Evolutionary conservation across 371 early-diverging fungal species (phyloP).

Genomic region (Mortierella sp.): DNA sequence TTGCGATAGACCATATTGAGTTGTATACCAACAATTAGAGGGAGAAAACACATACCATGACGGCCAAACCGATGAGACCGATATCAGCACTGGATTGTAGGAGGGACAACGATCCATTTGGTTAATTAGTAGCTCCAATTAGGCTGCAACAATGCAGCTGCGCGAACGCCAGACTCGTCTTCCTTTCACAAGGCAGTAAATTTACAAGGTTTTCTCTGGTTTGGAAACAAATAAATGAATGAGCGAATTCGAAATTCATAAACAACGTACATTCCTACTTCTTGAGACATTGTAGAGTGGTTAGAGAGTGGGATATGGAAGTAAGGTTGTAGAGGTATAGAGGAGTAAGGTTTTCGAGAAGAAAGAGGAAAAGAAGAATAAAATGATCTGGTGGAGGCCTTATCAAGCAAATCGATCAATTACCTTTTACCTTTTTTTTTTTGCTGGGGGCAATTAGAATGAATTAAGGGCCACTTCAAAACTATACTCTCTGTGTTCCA

Average conservation of each 20-base stretch:
- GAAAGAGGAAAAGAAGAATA: not conserved
- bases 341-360: not conserved
- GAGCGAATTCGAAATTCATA: not conserved
- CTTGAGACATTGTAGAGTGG: slow-evolving; percentile 22
- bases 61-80: slow-evolving; percentile 99
- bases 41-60: slow-evolving; percentile 84
- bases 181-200: not conserved
- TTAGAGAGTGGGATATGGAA: not conserved
- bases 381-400: not conserved
- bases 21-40: not conserved
- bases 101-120: not conserved
- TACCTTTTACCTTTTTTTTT: not conserved
- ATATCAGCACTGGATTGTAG: slow-evolving; percentile 89
- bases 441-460: not conserved
- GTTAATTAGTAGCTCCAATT: not conserved
- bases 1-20: not conserved
- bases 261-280: slow-evolving; percentile 30
- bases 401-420: not conserved
- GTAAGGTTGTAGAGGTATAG: not conserved
- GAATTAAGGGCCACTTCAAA: not conserved
- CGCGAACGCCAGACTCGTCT: not conserved
- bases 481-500: no score
- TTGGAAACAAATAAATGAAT: not conserved
- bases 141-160: not conserved
- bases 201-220: not conserved